phyloP scores from a whole-genome alignment of 805 yeast genomes.

The Wickerhamiella bombiphila region DNA sequence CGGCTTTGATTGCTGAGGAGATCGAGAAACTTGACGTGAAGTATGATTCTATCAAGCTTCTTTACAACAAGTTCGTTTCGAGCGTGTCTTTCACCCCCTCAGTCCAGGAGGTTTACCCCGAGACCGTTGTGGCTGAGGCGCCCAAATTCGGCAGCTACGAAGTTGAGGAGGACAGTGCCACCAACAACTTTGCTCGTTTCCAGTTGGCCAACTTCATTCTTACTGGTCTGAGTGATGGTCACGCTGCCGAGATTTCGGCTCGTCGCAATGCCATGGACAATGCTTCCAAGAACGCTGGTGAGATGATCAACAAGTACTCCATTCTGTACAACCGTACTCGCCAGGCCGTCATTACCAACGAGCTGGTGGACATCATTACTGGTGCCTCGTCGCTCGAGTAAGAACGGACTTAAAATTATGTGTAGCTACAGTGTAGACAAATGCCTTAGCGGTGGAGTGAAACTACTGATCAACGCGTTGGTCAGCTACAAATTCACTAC shows the following conservation, averaged over 20 bases:
- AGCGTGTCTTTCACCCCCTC: constrained; percentile 87
- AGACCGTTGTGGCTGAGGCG: constrained; percentile 62
- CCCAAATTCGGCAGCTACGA: constrained; percentile 75
- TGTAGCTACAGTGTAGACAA: too few relatives aligned
- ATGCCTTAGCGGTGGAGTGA: too few relatives aligned
- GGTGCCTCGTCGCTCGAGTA: constrained; percentile 98
- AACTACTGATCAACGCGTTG: too few relatives aligned
- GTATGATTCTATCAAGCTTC: constrained; percentile 65
- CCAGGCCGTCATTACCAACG: constrained; percentile 98
- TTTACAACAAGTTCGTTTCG: constrained; percentile 76
- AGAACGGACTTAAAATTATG: too few relatives aligned
- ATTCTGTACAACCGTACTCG: constrained; percentile 98
- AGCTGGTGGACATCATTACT: constrained; percentile 97
- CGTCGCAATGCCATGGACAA: constrained; percentile 99
- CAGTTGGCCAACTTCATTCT: constrained; percentile 79
- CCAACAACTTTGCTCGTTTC: constrained; percentile 51
- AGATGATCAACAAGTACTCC: constrained; percentile 91
- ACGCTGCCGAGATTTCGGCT: constrained; percentile 94
- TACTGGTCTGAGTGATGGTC: constrained; percentile 93
- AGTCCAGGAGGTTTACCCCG: constrained; percentile 47
- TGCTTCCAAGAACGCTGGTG: constrained; percentile 99
- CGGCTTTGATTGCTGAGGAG: constrained; percentile 77
- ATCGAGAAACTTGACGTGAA: constrained; percentile 40
- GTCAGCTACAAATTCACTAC: too few relatives aligned
- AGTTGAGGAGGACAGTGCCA: constrained; percentile 36